phyloP scores from a whole-genome alignment of 2,329 filamentous ascomycete species.

The Fusarium kyushuense region DNA sequence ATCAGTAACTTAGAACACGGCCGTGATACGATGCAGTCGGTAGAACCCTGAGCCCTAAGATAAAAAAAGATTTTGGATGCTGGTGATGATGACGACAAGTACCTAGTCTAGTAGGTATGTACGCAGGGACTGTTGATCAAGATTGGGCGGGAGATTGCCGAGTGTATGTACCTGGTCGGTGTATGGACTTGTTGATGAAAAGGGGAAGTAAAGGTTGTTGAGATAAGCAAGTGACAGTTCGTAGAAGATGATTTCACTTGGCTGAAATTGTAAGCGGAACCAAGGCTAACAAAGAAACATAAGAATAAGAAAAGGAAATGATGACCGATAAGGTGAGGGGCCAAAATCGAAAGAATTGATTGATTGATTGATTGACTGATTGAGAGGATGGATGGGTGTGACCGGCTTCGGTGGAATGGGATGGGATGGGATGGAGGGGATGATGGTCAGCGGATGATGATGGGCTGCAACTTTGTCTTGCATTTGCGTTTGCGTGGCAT shows the following conservation, averaged over 20 bases:
- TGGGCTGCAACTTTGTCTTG: slow-evolving; percentile 18
- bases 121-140: slow-evolving; percentile 24
- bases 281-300: slow-evolving; percentile 12
- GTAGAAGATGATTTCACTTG: slow-evolving; percentile 5
- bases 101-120: slow-evolving; percentile 4
- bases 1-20: slow-evolving; percentile 19
- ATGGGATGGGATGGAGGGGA: slow-evolving; percentile 24
- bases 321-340: slow-evolving; percentile 30
- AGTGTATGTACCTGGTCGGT: slow-evolving; percentile 21
- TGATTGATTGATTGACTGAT: slow-evolving; percentile 15
- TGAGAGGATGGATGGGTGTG: slow-evolving; percentile 25
- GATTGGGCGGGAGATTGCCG: slow-evolving; percentile 24
- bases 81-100: slow-evolving; percentile 24
- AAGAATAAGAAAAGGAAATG: slow-evolving; percentile 5
- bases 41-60: slow-evolving; percentile 34
- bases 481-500: slow-evolving; percentile 17
- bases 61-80: slow-evolving; percentile 30
- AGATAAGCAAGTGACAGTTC: slow-evolving; percentile 19
- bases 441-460: slow-evolving; percentile 38
- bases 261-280: slow-evolving; percentile 10
- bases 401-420: slow-evolving; percentile 30
- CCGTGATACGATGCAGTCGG: not conserved
- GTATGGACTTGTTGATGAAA: slow-evolving; percentile 14
- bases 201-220: slow-evolving; percentile 15
- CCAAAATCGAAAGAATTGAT: slow-evolving; percentile 15